phyloP scores from a whole-genome alignment of 225 moss, liverwort and hornwort genomes.

The Bryum argenteum region DNA sequence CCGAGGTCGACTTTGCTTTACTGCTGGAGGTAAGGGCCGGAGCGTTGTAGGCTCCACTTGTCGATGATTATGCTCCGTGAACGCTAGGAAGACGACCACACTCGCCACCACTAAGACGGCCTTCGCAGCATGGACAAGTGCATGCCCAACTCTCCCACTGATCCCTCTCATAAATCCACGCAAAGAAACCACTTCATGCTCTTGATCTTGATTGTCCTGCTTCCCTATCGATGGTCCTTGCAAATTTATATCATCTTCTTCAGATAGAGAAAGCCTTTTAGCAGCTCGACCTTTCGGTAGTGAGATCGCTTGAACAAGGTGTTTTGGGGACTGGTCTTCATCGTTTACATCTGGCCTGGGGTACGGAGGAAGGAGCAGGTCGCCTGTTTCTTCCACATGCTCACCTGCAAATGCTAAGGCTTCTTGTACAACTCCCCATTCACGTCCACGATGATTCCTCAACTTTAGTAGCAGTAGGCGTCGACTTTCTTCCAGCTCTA shows the following conservation, averaged over 20 bases:
- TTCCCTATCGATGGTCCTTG: constrained; percentile 39
- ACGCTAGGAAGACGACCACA: constrained; percentile 73
- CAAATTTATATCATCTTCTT: constrained; percentile 36
- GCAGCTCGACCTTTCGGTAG: constrained; percentile 55
- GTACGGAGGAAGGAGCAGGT: constrained; percentile 87
- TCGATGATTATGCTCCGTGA: constrained; percentile 75
- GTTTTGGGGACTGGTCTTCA: constrained; percentile 59
- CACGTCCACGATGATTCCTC: constrained; percentile 86
- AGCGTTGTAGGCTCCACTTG: constrained; percentile 61
- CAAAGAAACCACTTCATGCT: constrained; percentile 38
- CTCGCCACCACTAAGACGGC: constrained; percentile 74
- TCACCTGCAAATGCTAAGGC: constrained; percentile 97
- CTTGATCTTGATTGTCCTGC: constrained; percentile 49
- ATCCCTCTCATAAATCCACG: constrained; percentile 68
- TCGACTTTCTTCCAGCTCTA: constrained; percentile 88
- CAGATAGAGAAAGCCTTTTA: constrained; percentile 60
- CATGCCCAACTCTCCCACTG: constrained; percentile 46
- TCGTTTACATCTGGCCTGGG: constrained; percentile 61
- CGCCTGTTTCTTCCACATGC: constrained; percentile 85
- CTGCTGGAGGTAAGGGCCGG: constrained; percentile 10
- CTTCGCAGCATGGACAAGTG: constrained; percentile 67
- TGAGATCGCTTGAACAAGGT: constrained; percentile 40
- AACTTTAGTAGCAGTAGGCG: constrained; percentile 68
- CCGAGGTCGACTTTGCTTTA: constrained; percentile 28
- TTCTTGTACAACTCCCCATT: constrained; percentile 93